Base-by-base conservation (phyloP, 75 land plant species). In the Larix kaempferi region DNA sequence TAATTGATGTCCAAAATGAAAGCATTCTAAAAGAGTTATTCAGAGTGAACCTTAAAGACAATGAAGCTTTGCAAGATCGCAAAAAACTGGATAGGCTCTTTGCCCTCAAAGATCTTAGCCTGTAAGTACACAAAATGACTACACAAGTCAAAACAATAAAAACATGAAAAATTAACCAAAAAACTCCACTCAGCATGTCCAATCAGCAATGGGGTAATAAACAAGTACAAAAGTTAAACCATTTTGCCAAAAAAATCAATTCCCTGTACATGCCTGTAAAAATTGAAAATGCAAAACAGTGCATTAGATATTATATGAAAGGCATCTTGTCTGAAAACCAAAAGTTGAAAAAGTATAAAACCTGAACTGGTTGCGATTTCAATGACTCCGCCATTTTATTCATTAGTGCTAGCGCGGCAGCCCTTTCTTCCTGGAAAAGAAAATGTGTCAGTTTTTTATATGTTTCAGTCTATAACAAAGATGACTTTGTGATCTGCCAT, bases 321-420 rank as follows among this genome's bases (percentile, higher is more conserved):
- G 33, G 25, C 15, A 69, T 39, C 17, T 44, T 61, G 15, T 27
- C 49, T 56, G 21, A 29, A 57, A 64, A 80, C n/a, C 11, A 17
- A 6, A 44, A n/a, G 3, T 41, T 37, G 41, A 57, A 7, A 56
- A 66, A 64, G 33, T 33, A 63, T 64, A 57, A 63, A 64, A 92
- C 99, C 94, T 92, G 91, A 59, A 85, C 89, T 73, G 91, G 81
- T 62, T 86, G 85, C 54, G 78, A 89, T 78, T 96, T 94, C 59
- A 92, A 73, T 57, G 89, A 81, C 73, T 86, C 86, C 54, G 84
- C 85, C 87, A 92, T 92, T 69, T 92, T 88, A 79, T 56, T 84
- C 41, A 86, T 84, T 63, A 87, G 80, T 44, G 83, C 77, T 41
- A 87, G 19, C 27, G 95, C 93, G 37, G 90, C 33, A 29, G 76